Base-by-base conservation (phyloP, 1,139 yeast genomes). In the Zygosaccharomyces pseudobailii region DNA sequence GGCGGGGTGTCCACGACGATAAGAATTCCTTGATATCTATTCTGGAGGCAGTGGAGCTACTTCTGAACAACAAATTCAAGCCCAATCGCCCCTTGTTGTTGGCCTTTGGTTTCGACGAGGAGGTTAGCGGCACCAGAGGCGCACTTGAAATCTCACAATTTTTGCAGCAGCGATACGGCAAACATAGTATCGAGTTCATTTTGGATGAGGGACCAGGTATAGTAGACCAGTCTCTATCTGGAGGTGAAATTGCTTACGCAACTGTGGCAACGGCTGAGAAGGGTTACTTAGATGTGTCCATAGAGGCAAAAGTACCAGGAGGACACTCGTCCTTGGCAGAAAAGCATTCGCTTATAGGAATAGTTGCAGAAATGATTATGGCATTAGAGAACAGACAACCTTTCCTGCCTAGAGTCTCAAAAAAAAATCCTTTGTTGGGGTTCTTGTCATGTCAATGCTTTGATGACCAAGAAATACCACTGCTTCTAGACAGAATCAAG, bases 31-130 rank as follows among this genome's bases (percentile, higher is more conserved):
- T 80, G 46, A 66, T 79, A 49, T 78, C 74, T 7, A 68, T 78
- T 32, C 42, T 81, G 52, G 82, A 79, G 55, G 67, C 83, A 3
- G 60, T 75, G 32, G 84, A 79, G 53, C 56, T 68, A 27, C 58
- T 78, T 23, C 57, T 76, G 9, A 36, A 44, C n/a, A 60, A 65
- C 40, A 74, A 67, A 2, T 75, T 70, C 58, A 50, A 56, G 34
- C 84, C 84, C 1, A 54, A 67, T 37, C 71, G 86, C 54, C 71
- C 82, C 0, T 55, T 79, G 2, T 52, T 81, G 7, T 65, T 76
- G 3, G 76, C 79, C 0, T 77, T 79, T 58, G 87, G 87, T 1
- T 78, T 74, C 57, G 87, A 82, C 59, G 87, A 81, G 62, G 87
- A 82, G 61, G 72, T 72, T 39, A 67, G 75, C 17, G 85, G 85